phyloP scores from a whole-genome alignment of 148 eudicot species.

The Vaccinium darrowii region DNA sequence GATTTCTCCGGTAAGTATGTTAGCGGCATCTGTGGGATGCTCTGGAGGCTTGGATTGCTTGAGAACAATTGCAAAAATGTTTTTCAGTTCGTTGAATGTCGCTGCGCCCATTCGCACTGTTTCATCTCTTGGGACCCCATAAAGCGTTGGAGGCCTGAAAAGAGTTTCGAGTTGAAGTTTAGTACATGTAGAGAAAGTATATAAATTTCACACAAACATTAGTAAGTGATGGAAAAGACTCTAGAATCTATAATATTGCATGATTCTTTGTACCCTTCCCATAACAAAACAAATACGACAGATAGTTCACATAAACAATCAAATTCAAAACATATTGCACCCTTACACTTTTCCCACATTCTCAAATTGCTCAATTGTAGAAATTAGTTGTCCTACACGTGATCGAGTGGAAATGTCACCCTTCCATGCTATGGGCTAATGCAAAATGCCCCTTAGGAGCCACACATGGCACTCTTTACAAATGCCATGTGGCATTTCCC shows the following conservation, averaged over 20 bases:
- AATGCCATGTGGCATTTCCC: neutral
- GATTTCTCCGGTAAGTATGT: constrained; percentile 12
- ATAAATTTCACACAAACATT: neutral
- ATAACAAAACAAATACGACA: neutral
- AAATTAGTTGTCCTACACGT: neutral
- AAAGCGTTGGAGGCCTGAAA: constrained; percentile 87
- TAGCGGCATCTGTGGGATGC: constrained; percentile 29
- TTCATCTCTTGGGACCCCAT: constrained; percentile 86
- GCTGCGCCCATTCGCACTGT: constrained; percentile 66
- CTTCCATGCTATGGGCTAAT: neutral
- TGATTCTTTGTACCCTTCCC: neutral
- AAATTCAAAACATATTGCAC: neutral
- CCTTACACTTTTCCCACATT: neutral
- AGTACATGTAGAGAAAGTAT: neutral
- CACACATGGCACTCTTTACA: neutral
- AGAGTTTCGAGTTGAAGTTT: neutral
- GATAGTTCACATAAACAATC: neutral
- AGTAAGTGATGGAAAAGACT: neutral
- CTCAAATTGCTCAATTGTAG: neutral
- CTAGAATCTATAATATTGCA: neutral
- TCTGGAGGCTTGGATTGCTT: constrained; percentile 66
- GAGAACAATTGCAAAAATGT: constrained; percentile 67
- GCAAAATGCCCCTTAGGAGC: neutral
- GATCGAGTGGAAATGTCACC: neutral
- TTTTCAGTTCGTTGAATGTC: constrained; percentile 66